These are phyloP conservation scores for Ceratocystiopsis minuta DNA, from an alignment of 2,329 filamentous ascomycete genomes.

Conservation along the genomic window DNA sequence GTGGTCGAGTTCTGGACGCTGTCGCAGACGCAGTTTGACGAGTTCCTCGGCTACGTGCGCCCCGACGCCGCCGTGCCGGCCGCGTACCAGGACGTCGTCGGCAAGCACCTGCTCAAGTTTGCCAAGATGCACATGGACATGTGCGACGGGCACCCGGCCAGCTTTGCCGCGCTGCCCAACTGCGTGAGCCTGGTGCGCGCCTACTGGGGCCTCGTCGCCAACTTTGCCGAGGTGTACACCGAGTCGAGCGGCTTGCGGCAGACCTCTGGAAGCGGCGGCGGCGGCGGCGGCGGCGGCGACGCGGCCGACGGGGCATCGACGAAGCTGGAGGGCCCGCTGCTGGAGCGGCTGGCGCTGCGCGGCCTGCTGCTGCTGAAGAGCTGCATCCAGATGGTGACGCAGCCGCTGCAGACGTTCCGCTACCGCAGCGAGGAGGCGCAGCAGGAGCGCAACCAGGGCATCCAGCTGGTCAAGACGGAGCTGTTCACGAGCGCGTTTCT, in stretches of 20 bases:
- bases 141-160: constrained; percentile 59
- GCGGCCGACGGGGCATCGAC: constrained; percentile 12
- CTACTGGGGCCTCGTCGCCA: constrained; percentile 70
- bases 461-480: constrained; percentile 49
- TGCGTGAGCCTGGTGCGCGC: constrained; percentile 59
- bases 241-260: constrained; percentile 38
- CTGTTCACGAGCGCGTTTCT: constrained; percentile 64
- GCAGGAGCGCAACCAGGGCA: constrained; percentile 55
- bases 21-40: constrained; percentile 59
- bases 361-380: constrained; percentile 66
- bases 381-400: constrained; percentile 72
- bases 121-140: constrained; percentile 84
- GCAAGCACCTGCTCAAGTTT: constrained; percentile 76
- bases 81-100: constrained; percentile 44
- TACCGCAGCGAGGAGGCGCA: constrained; percentile 60
- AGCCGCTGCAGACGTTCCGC: constrained; percentile 64
- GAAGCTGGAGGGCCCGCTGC: constrained; percentile 41
- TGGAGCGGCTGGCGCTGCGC: constrained; percentile 67
- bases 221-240: constrained; percentile 58
- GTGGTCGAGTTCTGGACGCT: constrained; percentile 68
- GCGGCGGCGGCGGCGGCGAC: constrained; percentile 15
- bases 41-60: constrained; percentile 48
- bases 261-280: constrained; percentile 17
- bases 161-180: constrained; percentile 67
- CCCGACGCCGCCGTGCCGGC: constrained; percentile 15